phyloP scores from a whole-genome alignment of 768 basidiomycete genomes.

The Macrolepiota albuminosa region DNA sequence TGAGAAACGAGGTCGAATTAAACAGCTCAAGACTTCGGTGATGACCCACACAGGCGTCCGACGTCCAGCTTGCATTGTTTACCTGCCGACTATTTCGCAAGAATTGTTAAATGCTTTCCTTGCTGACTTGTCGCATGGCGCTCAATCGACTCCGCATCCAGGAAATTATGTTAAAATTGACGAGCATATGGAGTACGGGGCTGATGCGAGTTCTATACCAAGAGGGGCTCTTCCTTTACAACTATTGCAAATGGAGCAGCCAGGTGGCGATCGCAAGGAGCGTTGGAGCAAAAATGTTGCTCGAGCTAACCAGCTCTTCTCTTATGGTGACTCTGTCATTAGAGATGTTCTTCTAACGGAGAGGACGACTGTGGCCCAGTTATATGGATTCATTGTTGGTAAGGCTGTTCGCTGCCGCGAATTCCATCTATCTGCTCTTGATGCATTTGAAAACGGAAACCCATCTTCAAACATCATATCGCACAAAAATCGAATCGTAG shows the following conservation, averaged over 20 bases:
- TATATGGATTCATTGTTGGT: conserved; percentile 72
- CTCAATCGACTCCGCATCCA: conserved; percentile 28
- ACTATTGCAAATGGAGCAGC: conserved; percentile 42
- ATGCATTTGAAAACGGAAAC: conserved; percentile 36
- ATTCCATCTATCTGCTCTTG: conserved; percentile 54
- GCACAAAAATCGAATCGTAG: conserved; percentile 48
- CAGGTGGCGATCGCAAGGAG: conserved; percentile 35
- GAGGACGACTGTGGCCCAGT: conserved; percentile 61
- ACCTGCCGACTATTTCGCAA: conserved; percentile 55
- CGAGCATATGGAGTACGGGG: conserved; percentile 51
- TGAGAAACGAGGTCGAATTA: conserved; percentile 64
- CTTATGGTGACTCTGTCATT: conserved; percentile 47
- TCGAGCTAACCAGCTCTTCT: conserved; percentile 48
- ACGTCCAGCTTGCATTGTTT: conserved; percentile 57
- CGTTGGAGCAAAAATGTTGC: conserved; percentile 40
- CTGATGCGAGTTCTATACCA: conserved; percentile 26
- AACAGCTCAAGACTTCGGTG: conserved; percentile 62
- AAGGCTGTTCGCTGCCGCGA: conserved; percentile 59
- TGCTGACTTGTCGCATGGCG: conserved; percentile 39
- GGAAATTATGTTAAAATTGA: conserved; percentile 45
- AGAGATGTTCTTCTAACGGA: conserved; percentile 66
- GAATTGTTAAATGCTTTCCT: conserved; percentile 57
- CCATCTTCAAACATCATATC: conserved; percentile 46
- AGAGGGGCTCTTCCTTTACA: conserved; percentile 37
- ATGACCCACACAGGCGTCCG: conserved; percentile 53